Percentiles rank a stretch among this genome's conserved stretches.
Evolutionary conservation across 1,284 basidiomycete species (phyloP).

Genomic region (Ceratobasidium sp.): DNA sequence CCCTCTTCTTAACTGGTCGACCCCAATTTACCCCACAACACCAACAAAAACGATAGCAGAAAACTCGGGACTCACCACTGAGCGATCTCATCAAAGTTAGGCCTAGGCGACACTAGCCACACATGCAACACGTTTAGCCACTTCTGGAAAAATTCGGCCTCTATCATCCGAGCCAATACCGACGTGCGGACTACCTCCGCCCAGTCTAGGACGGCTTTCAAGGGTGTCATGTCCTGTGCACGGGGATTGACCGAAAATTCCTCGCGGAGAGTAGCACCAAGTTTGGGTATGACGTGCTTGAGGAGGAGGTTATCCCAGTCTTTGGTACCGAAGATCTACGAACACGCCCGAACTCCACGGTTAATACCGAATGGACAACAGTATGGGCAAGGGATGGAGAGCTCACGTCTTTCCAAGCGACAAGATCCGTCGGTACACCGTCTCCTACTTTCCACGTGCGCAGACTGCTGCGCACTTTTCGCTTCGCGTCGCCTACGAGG

Average conservation of each 20-base stretch:
- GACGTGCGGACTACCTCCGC: conserved; percentile 76
- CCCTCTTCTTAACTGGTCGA: conserved; percentile 16
- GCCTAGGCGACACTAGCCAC: conserved; percentile 88
- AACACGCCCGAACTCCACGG: neutral
- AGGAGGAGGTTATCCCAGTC: conserved; percentile 95
- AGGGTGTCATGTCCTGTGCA: conserved; percentile 85
- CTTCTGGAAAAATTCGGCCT: conserved; percentile 94
- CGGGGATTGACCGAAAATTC: conserved; percentile 91
- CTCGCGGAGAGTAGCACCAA: conserved; percentile 82
- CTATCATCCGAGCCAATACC: conserved; percentile 83
- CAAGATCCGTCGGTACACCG: conserved; percentile 78
- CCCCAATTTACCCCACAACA: conserved; percentile 22
- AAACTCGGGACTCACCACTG: conserved; percentile 76
- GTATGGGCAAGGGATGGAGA: conserved; percentile 24
- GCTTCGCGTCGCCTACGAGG: conserved; percentile 84
- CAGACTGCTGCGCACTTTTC: conserved; percentile 84
- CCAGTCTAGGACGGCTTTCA: conserved; percentile 87
- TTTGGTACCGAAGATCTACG: conserved; percentile 74
- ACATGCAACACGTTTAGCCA: conserved; percentile 93
- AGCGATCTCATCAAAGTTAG: conserved; percentile 90
- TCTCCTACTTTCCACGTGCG: conserved; percentile 83
- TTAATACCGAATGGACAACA: conserved; percentile 16
- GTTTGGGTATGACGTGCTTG: conserved; percentile 90
- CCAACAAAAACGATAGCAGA: conserved; percentile 2
- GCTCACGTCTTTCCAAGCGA: conserved; percentile 85